These are phyloP conservation scores for Beauveria scarabaeidicola DNA, from an alignment of 2,329 filamentous ascomycete species.

Conservation along the genomic window DNA sequence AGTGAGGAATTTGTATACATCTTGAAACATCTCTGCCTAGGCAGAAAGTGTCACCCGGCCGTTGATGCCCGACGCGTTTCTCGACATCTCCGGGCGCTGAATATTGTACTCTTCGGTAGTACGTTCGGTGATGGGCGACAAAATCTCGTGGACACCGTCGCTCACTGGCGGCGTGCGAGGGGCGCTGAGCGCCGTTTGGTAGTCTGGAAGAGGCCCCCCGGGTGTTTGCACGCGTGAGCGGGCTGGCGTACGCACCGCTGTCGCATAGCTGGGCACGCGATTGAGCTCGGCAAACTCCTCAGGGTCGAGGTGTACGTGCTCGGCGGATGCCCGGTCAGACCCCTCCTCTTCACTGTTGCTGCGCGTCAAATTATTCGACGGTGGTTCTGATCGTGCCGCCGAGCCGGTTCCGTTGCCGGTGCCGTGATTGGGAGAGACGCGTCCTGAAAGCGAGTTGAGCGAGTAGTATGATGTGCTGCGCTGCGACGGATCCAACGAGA, in stretches of 20 bases:
- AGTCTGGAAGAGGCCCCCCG: slow-evolving; percentile 53
- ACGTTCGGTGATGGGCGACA: slow-evolving; percentile 26
- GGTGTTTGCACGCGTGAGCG: slow-evolving; percentile 42
- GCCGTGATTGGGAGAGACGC: slow-evolving; percentile 32
- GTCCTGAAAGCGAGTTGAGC: slow-evolving; percentile 33
- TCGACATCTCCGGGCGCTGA: not conserved
- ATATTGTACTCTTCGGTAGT: not conserved
- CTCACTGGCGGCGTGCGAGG: slow-evolving; percentile 38
- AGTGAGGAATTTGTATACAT: not conserved
- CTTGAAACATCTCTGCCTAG: not conserved
- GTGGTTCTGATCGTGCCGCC: slow-evolving; percentile 30
- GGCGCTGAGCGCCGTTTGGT: slow-evolving; percentile 50
- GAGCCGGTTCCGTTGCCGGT: slow-evolving; percentile 15
- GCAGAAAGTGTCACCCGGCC: not conserved
- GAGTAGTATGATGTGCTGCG: slow-evolving; percentile 40
- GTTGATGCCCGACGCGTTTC: slow-evolving; percentile 8
- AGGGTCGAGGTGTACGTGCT: slow-evolving; percentile 49
- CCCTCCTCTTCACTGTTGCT: slow-evolving; percentile 44
- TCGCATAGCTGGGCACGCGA: slow-evolving; percentile 70
- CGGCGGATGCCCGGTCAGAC: slow-evolving; percentile 46
- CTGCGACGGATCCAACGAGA: slow-evolving; percentile 44
- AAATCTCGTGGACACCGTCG: slow-evolving; percentile 21
- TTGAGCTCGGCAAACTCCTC: slow-evolving; percentile 56
- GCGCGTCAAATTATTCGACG: slow-evolving; percentile 40
- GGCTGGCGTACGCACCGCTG: slow-evolving; percentile 59